A percentile compares a stretch with the other conserved stretches of the same genome.
Evolutionary conservation across 2,329 filamentous ascomycete species (phyloP).

Genomic region (Talaromyces verruculosus): DNA sequence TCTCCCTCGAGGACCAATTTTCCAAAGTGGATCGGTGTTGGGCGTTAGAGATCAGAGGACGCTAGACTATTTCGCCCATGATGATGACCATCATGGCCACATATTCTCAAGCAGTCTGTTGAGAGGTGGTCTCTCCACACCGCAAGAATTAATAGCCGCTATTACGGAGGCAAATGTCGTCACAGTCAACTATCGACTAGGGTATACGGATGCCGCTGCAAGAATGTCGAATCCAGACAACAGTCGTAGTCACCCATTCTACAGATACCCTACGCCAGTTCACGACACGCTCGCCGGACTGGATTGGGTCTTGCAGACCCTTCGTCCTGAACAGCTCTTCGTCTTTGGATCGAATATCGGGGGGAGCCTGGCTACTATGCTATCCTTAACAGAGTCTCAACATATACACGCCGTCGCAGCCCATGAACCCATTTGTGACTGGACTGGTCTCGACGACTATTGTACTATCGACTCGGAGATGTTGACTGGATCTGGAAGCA

Average conservation of each 20-base stretch:
- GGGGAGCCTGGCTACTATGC: slow-evolving; percentile 45
- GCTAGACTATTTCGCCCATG: background rate
- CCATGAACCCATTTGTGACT: slow-evolving; percentile 40
- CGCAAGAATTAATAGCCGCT: slow-evolving; percentile 33
- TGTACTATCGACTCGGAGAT: slow-evolving; percentile 28
- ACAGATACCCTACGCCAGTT: slow-evolving; percentile 39
- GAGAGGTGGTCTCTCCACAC: slow-evolving; percentile 17
- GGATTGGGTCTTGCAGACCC: slow-evolving; percentile 38
- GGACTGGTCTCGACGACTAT: slow-evolving; percentile 44
- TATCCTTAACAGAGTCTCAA: slow-evolving; percentile 43
- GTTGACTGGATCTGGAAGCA: background rate
- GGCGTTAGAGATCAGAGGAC: background rate
- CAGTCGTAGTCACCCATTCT: slow-evolving; percentile 17
- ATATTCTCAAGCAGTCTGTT: slow-evolving; percentile 3
- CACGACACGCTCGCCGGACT: slow-evolving; percentile 42
- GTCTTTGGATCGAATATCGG: slow-evolving; percentile 40
- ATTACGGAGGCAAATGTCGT: slow-evolving; percentile 38
- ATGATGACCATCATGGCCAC: background rate
- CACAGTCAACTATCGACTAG: slow-evolving; percentile 45
- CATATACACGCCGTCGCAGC: slow-evolving; percentile 36
- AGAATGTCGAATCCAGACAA: background rate
- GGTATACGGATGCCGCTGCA: slow-evolving; percentile 18
- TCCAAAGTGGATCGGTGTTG: background rate
- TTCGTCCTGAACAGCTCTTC: slow-evolving; percentile 33
- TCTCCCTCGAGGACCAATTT: slow-evolving; percentile 20